A percentile compares a stretch with the other conserved stretches of the same genome.
Conservation (phyloP, 2,329 filamentous ascomycete species). For the Cordyceps farinosa region DNA sequence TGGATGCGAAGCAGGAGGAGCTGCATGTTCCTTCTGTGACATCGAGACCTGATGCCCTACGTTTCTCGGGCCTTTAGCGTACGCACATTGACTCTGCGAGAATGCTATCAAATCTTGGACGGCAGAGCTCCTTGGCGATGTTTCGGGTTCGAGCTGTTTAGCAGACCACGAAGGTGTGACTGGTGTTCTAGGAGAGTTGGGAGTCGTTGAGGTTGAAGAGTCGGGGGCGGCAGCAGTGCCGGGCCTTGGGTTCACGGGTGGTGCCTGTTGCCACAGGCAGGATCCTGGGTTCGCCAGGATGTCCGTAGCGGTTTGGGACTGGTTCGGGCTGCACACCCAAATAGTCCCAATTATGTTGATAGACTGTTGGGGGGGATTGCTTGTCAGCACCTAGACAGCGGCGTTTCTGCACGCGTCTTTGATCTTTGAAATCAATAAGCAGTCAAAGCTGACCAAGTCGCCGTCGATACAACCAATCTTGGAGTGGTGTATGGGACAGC, state of each 20-base stretch:
- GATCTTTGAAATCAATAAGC: not conserved
- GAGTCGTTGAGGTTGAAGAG: constrained; percentile 31
- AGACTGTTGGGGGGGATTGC: not conserved
- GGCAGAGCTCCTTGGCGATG: constrained; percentile 24
- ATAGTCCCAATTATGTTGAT: constrained; percentile 28
- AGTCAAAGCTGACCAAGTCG: not conserved
- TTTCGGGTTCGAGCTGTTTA: constrained; percentile 24
- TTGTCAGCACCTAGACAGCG: not conserved
- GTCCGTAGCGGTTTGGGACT: constrained; percentile 28
- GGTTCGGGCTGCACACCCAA: constrained; percentile 34
- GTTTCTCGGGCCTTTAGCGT: constrained; percentile 47
- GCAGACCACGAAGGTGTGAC: constrained; percentile 32
- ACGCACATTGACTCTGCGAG: constrained; percentile 53
- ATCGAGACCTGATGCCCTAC: constrained; percentile 60
- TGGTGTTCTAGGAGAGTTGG: constrained; percentile 35
- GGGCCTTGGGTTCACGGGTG: constrained; percentile 30
- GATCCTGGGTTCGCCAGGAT: constrained; percentile 34
- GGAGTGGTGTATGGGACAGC: not conserved
- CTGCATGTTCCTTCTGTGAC: constrained; percentile 58
- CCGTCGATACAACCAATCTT: not conserved
- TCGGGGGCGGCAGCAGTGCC: constrained; percentile 29
- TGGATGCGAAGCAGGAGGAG: constrained; percentile 53
- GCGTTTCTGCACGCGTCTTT: not conserved
- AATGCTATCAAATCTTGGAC: constrained; percentile 23
- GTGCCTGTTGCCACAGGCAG: constrained; percentile 35